Evolutionary conservation across 768 basidiomycete genomes (phyloP).

Genomic region (Serendipita vermifera): DNA sequence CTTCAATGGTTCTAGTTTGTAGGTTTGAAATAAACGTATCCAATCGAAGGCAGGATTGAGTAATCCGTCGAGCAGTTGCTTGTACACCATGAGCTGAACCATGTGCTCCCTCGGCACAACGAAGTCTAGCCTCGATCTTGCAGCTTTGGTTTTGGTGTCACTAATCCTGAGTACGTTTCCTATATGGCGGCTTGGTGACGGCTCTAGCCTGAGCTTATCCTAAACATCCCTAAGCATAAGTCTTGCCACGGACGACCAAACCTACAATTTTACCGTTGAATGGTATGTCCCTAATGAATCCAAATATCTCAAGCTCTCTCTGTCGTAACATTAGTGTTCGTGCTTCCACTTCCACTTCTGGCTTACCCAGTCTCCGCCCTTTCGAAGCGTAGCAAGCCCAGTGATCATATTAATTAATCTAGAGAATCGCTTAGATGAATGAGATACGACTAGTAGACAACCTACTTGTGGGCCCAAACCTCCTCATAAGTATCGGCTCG

Average conservation of each 20-base stretch:
- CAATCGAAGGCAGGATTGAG: neutral
- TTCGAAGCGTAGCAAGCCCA: no score
- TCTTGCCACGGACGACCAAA: no score
- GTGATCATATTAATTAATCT: no score
- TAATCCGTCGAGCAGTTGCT: neutral
- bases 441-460: no score
- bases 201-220: no score
- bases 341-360: no score
- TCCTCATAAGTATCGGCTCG: no score
- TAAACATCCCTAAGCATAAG: no score
- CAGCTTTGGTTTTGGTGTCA: conserved; percentile 3
- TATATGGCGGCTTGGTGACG: neutral
- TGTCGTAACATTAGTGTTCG: neutral
- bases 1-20: neutral
- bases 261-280: neutral
- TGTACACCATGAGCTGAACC: conserved; percentile 4
- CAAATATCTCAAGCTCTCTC: neutral
- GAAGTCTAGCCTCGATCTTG: neutral
- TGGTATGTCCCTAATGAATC: neutral
- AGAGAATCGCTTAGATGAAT: no score
- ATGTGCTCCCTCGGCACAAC: neutral
- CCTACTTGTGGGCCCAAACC: no score
- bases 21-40: neutral
- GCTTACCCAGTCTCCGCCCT: no score
- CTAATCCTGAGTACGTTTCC: neutral